Percentiles rank a stretch among this genome's conserved stretches.
Evolutionary conservation across 352 stramenopile genomes (phyloP).

Genomic region (Phytophthora sojae): DNA sequence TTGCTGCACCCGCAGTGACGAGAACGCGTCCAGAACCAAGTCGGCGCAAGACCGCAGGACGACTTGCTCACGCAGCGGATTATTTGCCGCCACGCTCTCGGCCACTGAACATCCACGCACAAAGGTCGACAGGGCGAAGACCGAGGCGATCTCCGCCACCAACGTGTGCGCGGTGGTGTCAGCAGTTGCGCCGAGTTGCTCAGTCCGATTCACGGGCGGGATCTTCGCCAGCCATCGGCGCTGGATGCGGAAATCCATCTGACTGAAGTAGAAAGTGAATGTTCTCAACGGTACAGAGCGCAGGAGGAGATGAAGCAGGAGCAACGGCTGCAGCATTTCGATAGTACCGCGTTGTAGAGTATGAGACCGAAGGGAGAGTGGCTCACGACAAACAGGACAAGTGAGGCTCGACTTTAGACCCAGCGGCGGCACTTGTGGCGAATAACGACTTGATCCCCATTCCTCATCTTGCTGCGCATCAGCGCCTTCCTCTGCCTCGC

Average conservation of each 20-base stretch:
- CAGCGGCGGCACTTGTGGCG: background rate
- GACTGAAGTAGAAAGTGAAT: conserved; percentile 22
- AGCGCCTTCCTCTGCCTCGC: background rate
- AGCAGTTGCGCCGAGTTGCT: background rate
- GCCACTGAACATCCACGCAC: background rate
- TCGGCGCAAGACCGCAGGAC: background rate
- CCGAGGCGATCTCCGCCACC: conserved; percentile 9
- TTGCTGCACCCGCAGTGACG: background rate
- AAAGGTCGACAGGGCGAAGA: conserved; percentile 7
- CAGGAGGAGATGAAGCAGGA: conserved; percentile 17
- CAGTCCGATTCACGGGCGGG: background rate
- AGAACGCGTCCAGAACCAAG: background rate
- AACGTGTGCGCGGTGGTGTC: background rate
- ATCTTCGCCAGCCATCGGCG: conserved; percentile 17
- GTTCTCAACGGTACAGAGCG: conserved; percentile 8
- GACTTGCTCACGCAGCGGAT: background rate
- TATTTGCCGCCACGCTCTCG: background rate
- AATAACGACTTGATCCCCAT: background rate
- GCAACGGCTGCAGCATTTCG: conserved; percentile 9
- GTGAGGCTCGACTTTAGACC: background rate
- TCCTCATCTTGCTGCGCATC: background rate
- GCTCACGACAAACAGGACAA: conserved; percentile 14
- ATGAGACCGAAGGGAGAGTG: background rate
- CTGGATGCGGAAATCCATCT: conserved; percentile 21
- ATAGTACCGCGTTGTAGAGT: background rate